A percentile compares a stretch with the other conserved stretches of the same genome.
Evolutionary conservation across 2,329 filamentous ascomycete genomes (phyloP).

Genomic region (Diplodia seriata): DNA sequence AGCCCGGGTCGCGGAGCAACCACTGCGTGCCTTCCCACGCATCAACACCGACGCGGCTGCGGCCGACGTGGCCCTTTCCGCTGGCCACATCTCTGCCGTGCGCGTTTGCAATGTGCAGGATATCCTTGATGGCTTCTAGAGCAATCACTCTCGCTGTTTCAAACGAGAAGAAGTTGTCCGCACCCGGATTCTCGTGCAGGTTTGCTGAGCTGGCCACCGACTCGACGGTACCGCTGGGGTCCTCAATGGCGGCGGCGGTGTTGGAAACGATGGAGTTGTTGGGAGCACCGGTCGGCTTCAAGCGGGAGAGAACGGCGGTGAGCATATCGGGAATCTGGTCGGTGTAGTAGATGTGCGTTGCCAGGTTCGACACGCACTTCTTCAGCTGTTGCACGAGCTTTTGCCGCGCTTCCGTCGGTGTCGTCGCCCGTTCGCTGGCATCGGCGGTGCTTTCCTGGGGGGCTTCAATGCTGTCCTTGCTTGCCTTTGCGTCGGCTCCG

Average conservation of each 20-base stretch:
- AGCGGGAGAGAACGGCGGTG: constrained; percentile 74
- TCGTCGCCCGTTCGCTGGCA: constrained; percentile 33
- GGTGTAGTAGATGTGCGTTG: constrained; percentile 94
- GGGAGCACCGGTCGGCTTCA: constrained; percentile 67
- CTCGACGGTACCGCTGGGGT: constrained; percentile 57
- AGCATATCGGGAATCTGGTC: constrained; percentile 98
- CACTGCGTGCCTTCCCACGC: constrained; percentile 98
- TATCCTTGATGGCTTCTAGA: constrained; percentile 79
- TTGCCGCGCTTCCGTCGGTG: constrained; percentile 61
- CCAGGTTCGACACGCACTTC: constrained; percentile 85
- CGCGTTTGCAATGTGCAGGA: constrained; percentile 78
- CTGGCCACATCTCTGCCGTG: constrained; percentile 57
- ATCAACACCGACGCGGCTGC: constrained; percentile 77
- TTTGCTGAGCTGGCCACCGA: constrained; percentile 57
- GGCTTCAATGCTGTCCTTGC: constrained; percentile 33
- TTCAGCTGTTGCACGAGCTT: constrained; percentile 75
- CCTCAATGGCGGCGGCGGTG: constrained; percentile 57
- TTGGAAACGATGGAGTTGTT: constrained; percentile 51
- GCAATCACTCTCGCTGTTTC: constrained; percentile 68
- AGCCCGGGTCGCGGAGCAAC: constrained; percentile 81
- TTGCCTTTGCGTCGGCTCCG: constrained; percentile 35
- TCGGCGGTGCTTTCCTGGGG: constrained; percentile 33
- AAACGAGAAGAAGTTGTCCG: constrained; percentile 68
- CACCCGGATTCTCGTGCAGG: constrained; percentile 59
- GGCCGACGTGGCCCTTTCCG: constrained; percentile 63